Percentiles rank a stretch among this genome's conserved stretches.
Evolutionary conservation across 495 filamentous ascomycete genomes (phyloP).

Genomic region (Trichoderma parareesei): DNA sequence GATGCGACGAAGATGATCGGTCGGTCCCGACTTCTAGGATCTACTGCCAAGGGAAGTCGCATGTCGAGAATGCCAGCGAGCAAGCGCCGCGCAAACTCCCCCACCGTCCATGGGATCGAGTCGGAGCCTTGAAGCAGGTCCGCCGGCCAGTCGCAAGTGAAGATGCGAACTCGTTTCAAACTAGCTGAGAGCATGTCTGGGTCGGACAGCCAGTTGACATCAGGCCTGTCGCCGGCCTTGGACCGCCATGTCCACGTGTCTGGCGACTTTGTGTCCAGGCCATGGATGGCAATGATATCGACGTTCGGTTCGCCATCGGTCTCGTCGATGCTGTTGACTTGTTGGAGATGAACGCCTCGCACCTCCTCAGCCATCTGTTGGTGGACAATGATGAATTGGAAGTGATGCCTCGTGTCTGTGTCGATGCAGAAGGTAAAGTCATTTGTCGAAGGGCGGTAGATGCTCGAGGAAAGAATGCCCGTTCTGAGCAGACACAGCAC

Average conservation of each 20-base stretch:
- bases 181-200: slow-evolving; percentile 19
- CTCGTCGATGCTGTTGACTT: background rate
- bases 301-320: slow-evolving; percentile 16
- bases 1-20: slow-evolving; percentile 32
- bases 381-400: background rate
- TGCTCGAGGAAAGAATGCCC: too few species aligned
- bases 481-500: too few species aligned
- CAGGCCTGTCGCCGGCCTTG: background rate
- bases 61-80: slow-evolving; percentile 16
- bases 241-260: slow-evolving; percentile 22
- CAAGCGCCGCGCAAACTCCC: slow-evolving; percentile 19
- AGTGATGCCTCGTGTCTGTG: too few species aligned
- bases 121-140: slow-evolving; percentile 19
- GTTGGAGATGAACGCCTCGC: background rate
- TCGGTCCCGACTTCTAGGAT: slow-evolving; percentile 10
- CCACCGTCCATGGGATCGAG: slow-evolving; percentile 17
- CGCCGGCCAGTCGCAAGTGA: slow-evolving; percentile 25
- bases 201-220: slow-evolving; percentile 22
- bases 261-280: slow-evolving; percentile 21
- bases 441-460: too few species aligned
- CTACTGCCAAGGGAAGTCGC: slow-evolving; percentile 3
- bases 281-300: slow-evolving; percentile 25
- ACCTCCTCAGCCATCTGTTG: background rate
- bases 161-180: slow-evolving; percentile 19
- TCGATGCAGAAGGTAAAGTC: too few species aligned